Evolutionary conservation across 2,329 filamentous ascomycete genomes (phyloP).

Genomic region (Aspergillus ruber): DNA sequence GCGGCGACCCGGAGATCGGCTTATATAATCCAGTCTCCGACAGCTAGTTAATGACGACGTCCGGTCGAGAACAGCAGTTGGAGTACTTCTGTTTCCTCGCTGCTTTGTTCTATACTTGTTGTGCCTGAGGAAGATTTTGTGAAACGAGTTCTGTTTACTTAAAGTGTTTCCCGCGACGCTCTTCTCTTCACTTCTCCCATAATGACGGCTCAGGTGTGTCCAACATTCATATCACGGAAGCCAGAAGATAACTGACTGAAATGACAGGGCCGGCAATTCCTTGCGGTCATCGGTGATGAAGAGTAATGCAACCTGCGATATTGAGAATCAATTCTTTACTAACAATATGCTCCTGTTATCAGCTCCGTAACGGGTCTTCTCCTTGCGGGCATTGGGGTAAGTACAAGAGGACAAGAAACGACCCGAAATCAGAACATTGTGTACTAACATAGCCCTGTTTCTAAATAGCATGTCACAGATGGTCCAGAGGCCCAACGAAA

Average conservation of each 20-base stretch:
- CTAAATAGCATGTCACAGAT: constrained; percentile 72
- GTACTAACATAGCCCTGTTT: background rate
- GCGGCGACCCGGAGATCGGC: background rate
- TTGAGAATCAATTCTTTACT: background rate
- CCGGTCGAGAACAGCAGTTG: background rate
- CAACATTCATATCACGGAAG: constrained; percentile 47
- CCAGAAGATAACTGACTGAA: constrained; percentile 3
- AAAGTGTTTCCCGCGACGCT: background rate
- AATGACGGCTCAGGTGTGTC: constrained; percentile 54
- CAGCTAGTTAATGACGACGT: constrained; percentile 11
- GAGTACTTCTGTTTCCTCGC: background rate
- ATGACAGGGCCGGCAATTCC: constrained; percentile 79
- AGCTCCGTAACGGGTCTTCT: constrained; percentile 95
- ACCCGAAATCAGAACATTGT: background rate
- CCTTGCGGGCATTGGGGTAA: constrained; percentile 88
- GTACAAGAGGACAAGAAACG: constrained; percentile 20
- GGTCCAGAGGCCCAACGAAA: constrained; percentile 91
- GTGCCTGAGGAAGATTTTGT: background rate
- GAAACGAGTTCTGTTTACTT: background rate
- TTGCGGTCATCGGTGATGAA: constrained; percentile 97
- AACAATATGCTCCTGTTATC: constrained; percentile 13
- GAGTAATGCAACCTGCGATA: constrained; percentile 35
- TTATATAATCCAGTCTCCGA: constrained; percentile 14
- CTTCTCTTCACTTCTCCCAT: constrained; percentile 7
- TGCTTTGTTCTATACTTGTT: background rate